phyloP scores from a whole-genome alignment of 805 yeast genomes.

The Candida sonorensis region DNA sequence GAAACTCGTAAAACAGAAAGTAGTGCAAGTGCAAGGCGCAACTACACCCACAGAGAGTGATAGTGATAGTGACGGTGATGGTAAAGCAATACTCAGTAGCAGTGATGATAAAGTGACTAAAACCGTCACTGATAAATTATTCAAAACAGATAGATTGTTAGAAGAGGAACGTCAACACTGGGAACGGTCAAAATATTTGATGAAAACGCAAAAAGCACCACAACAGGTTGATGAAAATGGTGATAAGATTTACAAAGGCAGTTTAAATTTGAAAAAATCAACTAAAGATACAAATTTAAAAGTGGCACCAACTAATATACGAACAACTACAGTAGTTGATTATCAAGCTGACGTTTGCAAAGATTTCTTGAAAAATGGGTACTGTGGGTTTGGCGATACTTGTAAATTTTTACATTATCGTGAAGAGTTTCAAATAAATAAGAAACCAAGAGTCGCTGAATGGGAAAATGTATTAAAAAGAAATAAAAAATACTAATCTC shows the following conservation, averaged over 20 bases:
- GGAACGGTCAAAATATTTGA: conserved; percentile 1
- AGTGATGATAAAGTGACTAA: too few species aligned
- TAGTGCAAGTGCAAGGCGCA: too few species aligned
- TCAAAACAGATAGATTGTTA: conserved; percentile 17
- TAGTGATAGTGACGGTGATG: too few species aligned
- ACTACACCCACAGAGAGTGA: not conserved
- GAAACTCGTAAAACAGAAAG: not conserved
- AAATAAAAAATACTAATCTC: conserved; percentile 15
- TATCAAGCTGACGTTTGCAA: conserved; percentile 93
- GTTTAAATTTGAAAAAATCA: conserved; percentile 5
- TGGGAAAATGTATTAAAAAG: conserved; percentile 49
- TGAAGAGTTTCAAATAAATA: conserved; percentile 64
- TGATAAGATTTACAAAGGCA: conserved; percentile 25
- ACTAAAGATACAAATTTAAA: conserved; percentile 12
- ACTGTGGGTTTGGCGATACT: conserved; percentile 95
- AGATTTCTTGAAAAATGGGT: conserved; percentile 85
- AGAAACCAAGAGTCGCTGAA: conserved; percentile 35
- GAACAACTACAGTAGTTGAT: conserved; percentile 67
- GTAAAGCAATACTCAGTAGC: too few species aligned
- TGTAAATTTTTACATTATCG: conserved; percentile 91
- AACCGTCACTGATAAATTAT: conserved; percentile 4
- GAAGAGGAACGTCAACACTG: conserved; percentile 16
- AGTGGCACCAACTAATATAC: conserved; percentile 38
- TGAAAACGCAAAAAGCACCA: not conserved
- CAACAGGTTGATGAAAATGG: conserved; percentile 16